phyloP scores from a whole-genome alignment of 257 asterid species.

The Galeopsis tetrahit region DNA sequence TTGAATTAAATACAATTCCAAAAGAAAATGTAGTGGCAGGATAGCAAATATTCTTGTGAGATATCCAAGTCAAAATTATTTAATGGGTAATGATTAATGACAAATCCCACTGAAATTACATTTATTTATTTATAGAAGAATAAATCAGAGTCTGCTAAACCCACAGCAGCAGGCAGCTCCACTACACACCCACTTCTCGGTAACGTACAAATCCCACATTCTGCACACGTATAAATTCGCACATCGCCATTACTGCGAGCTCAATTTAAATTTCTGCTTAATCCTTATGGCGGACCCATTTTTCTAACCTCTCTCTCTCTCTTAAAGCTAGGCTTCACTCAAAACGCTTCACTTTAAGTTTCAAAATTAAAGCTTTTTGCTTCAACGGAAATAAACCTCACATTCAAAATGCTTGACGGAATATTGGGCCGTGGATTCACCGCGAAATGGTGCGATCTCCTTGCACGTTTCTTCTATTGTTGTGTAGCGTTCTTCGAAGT shows the following conservation, averaged over 20 bases:
- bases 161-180: neutral
- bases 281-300: slow-evolving; percentile 43
- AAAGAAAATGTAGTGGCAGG: no score
- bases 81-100: no score
- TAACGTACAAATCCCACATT: slow-evolving; percentile 17
- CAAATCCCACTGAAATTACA: no score
- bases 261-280: slow-evolving; percentile 28
- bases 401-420: slow-evolving; percentile 83
- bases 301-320: slow-evolving; percentile 25
- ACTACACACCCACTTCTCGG: neutral
- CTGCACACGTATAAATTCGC: neutral
- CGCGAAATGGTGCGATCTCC: slow-evolving; percentile 76
- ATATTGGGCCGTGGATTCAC: slow-evolving; percentile 78
- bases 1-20: no score
- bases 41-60: no score
- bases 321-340: slow-evolving; percentile 15
- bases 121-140: no score
- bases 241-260: neutral
- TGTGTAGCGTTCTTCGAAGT: neutral
- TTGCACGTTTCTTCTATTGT: neutral
- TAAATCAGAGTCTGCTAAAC: no score
- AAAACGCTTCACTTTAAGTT: slow-evolving; percentile 27
- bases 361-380: slow-evolving; percentile 16
- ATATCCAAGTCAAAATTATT: no score
- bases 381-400: slow-evolving; percentile 39